A percentile compares a stretch with the other conserved stretches of the same genome.
These are phyloP conservation scores for Penicillium cosmopolitanum DNA, from an alignment of 495 filamentous ascomycete species.

Conservation along the genomic window DNA sequence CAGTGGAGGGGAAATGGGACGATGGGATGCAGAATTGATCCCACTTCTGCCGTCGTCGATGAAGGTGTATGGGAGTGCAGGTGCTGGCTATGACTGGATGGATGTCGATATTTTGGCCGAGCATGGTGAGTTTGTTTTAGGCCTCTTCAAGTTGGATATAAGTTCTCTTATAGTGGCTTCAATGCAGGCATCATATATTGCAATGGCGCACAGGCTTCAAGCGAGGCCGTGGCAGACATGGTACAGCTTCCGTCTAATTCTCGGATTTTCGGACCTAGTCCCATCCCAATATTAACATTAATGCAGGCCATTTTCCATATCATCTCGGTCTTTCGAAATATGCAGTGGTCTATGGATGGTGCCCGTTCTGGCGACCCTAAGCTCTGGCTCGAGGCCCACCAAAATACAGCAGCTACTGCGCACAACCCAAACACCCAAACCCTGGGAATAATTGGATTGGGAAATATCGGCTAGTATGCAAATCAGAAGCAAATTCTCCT, in stretches of 20 bases:
- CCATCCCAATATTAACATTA: not conserved
- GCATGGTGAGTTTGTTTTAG: constrained; percentile 10
- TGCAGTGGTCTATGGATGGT: constrained; percentile 23
- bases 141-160: not conserved
- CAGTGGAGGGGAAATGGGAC: constrained; percentile 17
- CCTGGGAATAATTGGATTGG: constrained; percentile 18
- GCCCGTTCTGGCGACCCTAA: constrained; percentile 17
- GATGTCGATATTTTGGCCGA: constrained; percentile 20
- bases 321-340: constrained; percentile 19
- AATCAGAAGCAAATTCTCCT: not conserved
- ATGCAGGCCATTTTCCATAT: constrained; percentile 17
- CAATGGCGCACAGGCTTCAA: constrained; percentile 19
- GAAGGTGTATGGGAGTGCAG: constrained; percentile 17
- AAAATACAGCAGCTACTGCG: constrained; percentile 13
- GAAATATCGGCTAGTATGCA: constrained; percentile 22
- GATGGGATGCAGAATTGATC: constrained; percentile 21
- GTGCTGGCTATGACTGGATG: constrained; percentile 24
- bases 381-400: constrained; percentile 18
- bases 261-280: not conserved
- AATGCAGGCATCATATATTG: constrained; percentile 15
- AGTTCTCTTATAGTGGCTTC: not conserved
- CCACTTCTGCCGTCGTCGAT: constrained; percentile 12
- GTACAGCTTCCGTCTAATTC: not conserved
- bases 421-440: constrained; percentile 17
- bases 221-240: constrained; percentile 21